A percentile compares a stretch with the other conserved stretches of the same genome.
Evolutionary conservation across 2,329 filamentous ascomycete genomes (phyloP).

Genomic region (Neonectria ditissima): DNA sequence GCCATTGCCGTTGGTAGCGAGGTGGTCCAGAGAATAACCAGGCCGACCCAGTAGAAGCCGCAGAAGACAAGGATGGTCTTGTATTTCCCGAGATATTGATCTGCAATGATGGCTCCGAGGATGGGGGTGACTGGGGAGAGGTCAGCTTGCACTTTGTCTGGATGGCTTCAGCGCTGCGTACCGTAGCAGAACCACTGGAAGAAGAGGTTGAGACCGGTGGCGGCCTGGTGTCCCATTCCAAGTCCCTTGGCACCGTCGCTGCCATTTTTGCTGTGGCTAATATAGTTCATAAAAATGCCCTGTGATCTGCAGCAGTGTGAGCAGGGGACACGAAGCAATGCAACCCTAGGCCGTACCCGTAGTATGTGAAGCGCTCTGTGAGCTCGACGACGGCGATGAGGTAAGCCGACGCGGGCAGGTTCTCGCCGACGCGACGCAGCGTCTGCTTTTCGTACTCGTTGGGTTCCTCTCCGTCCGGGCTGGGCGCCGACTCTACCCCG

Average conservation of each 20-base stretch:
- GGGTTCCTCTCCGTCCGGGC: conserved; percentile 63
- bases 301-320: conserved; percentile 44
- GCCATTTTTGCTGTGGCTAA: conserved; percentile 52
- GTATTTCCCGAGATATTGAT: conserved; percentile 70
- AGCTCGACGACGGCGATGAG: conserved; percentile 68
- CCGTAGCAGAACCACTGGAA: conserved; percentile 65
- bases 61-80: conserved; percentile 71
- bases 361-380: conserved; percentile 69
- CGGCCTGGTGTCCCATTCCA: conserved; percentile 65
- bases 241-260: conserved; percentile 61
- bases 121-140: conserved; percentile 51
- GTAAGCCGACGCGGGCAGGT: conserved; percentile 66
- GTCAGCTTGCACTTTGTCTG: neutral
- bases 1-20: conserved; percentile 55
- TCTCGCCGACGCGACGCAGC: conserved; percentile 66
- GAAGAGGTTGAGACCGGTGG: conserved; percentile 66
- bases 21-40: conserved; percentile 66
- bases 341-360: conserved; percentile 48
- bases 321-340: neutral
- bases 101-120: conserved; percentile 66
- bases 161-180: conserved; percentile 31
- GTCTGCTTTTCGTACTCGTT: conserved; percentile 62
- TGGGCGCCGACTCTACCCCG: conserved; percentile 47
- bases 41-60: conserved; percentile 67
- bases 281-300: conserved; percentile 68